Base-by-base conservation (phyloP, 164 flowering plant species). In the Warburgia ugandensis region DNA sequence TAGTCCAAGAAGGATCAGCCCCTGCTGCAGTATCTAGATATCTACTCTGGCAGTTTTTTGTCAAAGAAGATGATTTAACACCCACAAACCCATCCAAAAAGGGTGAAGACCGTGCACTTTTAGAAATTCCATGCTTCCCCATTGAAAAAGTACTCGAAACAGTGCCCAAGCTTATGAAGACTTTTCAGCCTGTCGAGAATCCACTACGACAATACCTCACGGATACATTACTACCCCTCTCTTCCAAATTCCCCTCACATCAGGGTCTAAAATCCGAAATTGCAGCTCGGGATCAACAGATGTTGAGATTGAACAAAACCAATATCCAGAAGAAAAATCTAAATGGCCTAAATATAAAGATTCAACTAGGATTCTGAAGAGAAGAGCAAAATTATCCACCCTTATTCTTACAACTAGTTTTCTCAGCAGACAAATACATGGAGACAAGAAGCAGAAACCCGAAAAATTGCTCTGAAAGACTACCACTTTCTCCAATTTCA, bases 71-170 rank as follows among this genome's bases (percentile, higher is more conserved):
- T 0, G 40, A 45, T 13, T 58, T 67, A 25, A 17, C 27, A 52
- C 68, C 52, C 16, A 39, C 10, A n/a, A 51, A 4, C 30, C 26
- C 29, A 31, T 23, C 40, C 47, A 42, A 25, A 25, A 32, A 36
- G 46, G 29, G 73, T 16, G 29, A 49, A 20, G 63, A 63, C 10
- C 70, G 70, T 0, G 60, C 64, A 57, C 67, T 68, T 54, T 58
- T 68, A 0, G 73, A 73, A 9, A 69, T 58, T 12, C 73, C 68
- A 57, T 67, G 74, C 55, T 75, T 83, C 27, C 83, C 83, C 86
- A 77, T 78, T 49, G 51, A 16, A 16, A 36, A 42, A 31, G 10
- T n/a, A n/a, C n/a, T n/a, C n/a, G 10, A 5, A 21, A 26, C 12
- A 14, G 25, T 13, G 48, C 27, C 7, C 10, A 45, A 38, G 19